Evolutionary conservation across 768 basidiomycete genomes (phyloP).

Genomic region (Megacollybia marginata): DNA sequence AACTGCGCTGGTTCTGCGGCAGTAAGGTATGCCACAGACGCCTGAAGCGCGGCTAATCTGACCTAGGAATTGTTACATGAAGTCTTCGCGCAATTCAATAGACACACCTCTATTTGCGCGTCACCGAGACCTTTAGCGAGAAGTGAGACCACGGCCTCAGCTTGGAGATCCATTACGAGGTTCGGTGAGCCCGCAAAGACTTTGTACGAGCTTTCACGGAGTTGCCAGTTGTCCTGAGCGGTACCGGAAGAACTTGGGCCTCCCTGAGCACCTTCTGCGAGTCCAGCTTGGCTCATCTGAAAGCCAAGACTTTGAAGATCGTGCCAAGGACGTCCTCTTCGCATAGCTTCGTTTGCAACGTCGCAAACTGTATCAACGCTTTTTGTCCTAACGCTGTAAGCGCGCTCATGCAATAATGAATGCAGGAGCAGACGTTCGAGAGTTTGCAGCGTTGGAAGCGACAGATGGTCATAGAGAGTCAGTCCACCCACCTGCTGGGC

Average conservation of each 20-base stretch:
- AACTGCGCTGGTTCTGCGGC: constrained; percentile 48
- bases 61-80: constrained; percentile 34
- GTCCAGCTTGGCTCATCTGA: constrained; percentile 42
- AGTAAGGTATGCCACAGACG: constrained; percentile 61
- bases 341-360: constrained; percentile 68
- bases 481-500: constrained; percentile 23
- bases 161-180: constrained; percentile 69
- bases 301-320: constrained; percentile 69
- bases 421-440: constrained; percentile 70
- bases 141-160: constrained; percentile 58
- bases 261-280: constrained; percentile 5
- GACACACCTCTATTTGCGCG: constrained; percentile 50
- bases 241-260: not conserved
- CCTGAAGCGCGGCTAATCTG: constrained; percentile 64
- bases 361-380: constrained; percentile 72
- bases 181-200: constrained; percentile 72
- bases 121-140: constrained; percentile 68
- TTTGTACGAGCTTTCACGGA: constrained; percentile 59
- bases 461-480: constrained; percentile 75
- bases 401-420: constrained; percentile 55
- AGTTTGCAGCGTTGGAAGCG: constrained; percentile 53
- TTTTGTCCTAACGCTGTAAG: constrained; percentile 55
- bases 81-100: not conserved
- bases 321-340: constrained; percentile 74
- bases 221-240: constrained; percentile 12